phyloP scores from a whole-genome alignment of 2,329 filamentous ascomycete species.

The Chaetothyriales sp. region DNA sequence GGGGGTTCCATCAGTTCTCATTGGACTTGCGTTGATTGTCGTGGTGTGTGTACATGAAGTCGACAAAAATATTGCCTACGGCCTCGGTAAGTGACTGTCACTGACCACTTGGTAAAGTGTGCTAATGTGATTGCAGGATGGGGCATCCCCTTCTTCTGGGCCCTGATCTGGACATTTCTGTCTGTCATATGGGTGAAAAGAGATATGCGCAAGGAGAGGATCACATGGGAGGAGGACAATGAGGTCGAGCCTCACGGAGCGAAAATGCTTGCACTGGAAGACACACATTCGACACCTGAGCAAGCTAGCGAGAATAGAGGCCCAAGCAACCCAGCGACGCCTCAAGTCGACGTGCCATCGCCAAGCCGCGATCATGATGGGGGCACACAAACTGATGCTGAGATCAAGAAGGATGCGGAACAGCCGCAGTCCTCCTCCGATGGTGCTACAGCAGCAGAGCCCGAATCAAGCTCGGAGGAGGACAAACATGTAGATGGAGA shows the following conservation, averaged over 20 bases:
- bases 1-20: conserved; percentile 38
- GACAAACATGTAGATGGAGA: neutral
- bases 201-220: conserved; percentile 32
- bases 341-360: neutral
- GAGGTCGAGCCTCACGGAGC: conserved; percentile 8
- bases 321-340: neutral
- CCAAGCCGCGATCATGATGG: neutral
- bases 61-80: conserved; percentile 35
- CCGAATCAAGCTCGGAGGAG: conserved; percentile 2
- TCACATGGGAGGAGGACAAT: conserved; percentile 25
- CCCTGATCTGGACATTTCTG: conserved; percentile 30
- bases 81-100: conserved; percentile 16
- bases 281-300: neutral
- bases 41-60: conserved; percentile 35
- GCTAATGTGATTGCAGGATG: conserved; percentile 23
- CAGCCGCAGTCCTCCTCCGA: neutral
- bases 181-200: conserved; percentile 35
- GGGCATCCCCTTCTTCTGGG: conserved; percentile 31
- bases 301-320: neutral
- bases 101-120: neutral
- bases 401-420: neutral
- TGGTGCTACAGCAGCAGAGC: conserved; percentile 4
- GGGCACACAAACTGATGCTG: neutral
- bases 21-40: conserved; percentile 34
- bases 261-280: conserved; percentile 2